Evolutionary conservation across 805 yeast genomes (phyloP), one percentile per base, ranked within the genome.

Genomic region (Blastobotrys muscicola): DNA sequence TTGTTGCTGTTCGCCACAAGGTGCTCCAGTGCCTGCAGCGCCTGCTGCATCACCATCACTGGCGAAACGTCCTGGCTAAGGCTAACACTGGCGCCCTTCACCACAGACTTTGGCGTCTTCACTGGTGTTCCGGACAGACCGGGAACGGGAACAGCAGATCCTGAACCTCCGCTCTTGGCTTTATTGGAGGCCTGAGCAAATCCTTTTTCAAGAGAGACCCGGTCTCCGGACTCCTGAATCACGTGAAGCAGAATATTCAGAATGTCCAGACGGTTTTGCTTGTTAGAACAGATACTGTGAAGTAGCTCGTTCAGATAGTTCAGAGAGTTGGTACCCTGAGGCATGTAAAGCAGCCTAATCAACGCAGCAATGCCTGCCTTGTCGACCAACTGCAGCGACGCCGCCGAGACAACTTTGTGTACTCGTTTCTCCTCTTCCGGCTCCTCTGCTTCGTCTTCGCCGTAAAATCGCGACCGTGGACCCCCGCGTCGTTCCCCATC

Each of bases 261-360:
- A 11, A 85, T 72, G 50, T 89, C 96, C 8, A 75, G 65, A 43
- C 96, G 66, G 4, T 84, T 82, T 50, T 82, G 94, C 59, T 83
- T 83, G 61, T 80, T 85, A 48, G 75, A 72, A 54, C 94, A 83
- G 39, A 87, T 56, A 48, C 74, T 76, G 15, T 75, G 75, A 44
- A 87, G 67, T 4, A 90, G 66, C 41, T 78, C 78, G 59, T 80
- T 80, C 39, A 84, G 68, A 1, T 71, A 64, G 45, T 78, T 86
- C 42, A 89, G 68, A 14, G 13, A 34, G 75, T 78, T 50, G 65
- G 68, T 52, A 78, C 71, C 44, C 51, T 80, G 84, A 1, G 94
- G 89, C 15, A 82, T 69, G 62, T 83, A 89, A 2, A 85, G 65
- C 38, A 85, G 68, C 47, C 86, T 72, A 43, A 85, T 58, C 32